phyloP scores from a whole-genome alignment of 257 asterid genomes.

The Capsicum chinense region DNA sequence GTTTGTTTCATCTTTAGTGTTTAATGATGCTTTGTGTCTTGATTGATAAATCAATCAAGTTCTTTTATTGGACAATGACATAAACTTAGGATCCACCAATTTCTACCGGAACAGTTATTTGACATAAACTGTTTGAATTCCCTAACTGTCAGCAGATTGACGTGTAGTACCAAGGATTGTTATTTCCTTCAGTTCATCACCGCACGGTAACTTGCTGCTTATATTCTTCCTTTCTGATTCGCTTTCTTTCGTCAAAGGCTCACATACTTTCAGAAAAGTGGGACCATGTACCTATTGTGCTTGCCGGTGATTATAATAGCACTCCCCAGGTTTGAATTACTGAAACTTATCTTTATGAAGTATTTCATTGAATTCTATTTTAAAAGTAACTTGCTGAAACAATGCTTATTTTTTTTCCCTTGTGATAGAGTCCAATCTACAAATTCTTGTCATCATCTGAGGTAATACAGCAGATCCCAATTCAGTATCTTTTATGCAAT shows the following conservation, averaged over 20 bases:
- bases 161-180: background rate
- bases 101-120: too few species aligned
- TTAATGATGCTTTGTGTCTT: too few species aligned
- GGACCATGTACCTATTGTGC: slow-evolving; percentile 44
- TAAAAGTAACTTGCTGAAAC: background rate
- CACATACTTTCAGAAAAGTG: slow-evolving; percentile 38
- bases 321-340: slow-evolving; percentile 36
- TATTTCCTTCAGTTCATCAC: background rate
- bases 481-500: background rate
- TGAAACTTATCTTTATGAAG: background rate
- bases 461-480: slow-evolving; percentile 26
- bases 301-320: slow-evolving; percentile 50
- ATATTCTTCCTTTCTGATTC: slow-evolving; percentile 36
- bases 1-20: too few species aligned
- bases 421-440: slow-evolving; percentile 45
- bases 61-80: too few species aligned
- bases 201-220: background rate
- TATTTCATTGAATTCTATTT: background rate
- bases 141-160: slow-evolving; percentile 15
- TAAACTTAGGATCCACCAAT: too few species aligned
- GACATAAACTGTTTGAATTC: background rate
- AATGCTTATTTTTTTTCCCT: background rate
- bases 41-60: too few species aligned
- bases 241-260: slow-evolving; percentile 41
- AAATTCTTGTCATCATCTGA: slow-evolving; percentile 41